Conservation (phyloP, 2,329 filamentous ascomycete species). For the Pestalotiopsis sp. region DNA sequence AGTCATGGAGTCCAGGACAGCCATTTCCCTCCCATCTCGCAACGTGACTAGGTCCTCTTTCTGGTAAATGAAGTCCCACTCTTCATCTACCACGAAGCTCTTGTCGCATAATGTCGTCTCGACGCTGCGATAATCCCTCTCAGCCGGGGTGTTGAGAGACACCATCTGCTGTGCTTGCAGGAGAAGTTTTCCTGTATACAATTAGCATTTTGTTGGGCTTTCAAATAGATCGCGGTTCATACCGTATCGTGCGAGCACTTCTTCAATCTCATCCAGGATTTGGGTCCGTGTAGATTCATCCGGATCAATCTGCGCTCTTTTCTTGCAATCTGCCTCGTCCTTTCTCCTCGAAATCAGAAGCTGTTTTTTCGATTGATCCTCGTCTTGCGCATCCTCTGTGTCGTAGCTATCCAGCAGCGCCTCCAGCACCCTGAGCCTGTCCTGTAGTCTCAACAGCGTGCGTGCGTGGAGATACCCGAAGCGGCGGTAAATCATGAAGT, state of each 20-base stretch:
- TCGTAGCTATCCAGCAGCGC: not conserved
- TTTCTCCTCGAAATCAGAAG: not conserved
- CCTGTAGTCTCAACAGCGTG: not conserved
- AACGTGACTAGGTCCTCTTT: conserved; percentile 10
- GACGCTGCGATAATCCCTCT: not conserved
- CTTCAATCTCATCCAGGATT: not conserved
- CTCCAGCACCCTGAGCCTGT: not conserved
- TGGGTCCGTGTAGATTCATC: not conserved
- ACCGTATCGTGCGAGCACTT: not conserved
- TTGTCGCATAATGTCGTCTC: not conserved
- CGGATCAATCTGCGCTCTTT: not conserved
- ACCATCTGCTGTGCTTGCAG: not conserved
- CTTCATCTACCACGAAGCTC: not conserved
- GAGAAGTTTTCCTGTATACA: not conserved
- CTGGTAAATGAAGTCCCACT: conserved; percentile 1
- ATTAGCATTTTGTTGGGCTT: not conserved
- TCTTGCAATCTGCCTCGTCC: not conserved
- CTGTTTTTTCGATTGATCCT: not conserved
- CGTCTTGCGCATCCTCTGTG: not conserved
- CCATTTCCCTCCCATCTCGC: conserved; percentile 10
- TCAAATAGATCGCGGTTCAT: not conserved
- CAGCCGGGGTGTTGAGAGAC: not conserved
- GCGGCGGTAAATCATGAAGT: conserved; percentile 11
- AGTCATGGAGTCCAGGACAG: conserved; percentile 7
- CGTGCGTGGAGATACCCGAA: conserved; percentile 1